Conservation (phyloP, 176 grass and related monocot genomes). For the Oryza longistaminata region DNA sequence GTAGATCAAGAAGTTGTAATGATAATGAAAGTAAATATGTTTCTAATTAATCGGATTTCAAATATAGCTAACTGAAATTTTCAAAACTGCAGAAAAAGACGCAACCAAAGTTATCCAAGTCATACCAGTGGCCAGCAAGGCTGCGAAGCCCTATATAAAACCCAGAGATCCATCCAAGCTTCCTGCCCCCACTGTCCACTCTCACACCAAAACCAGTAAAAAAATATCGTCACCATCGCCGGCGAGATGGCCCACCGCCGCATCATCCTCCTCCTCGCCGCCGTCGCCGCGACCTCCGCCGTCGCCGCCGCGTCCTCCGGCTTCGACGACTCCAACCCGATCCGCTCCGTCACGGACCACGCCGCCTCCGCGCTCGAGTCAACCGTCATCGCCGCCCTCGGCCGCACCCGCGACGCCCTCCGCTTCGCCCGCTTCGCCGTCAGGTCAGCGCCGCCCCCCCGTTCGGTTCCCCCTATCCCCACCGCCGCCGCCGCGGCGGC, state of each 20-base stretch:
- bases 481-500: not conserved
- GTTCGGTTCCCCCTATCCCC: too few species aligned
- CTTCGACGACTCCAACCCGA: conserved; percentile 66
- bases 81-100: not conserved
- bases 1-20: too few species aligned
- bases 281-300: conserved; percentile 28
- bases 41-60: too few species aligned
- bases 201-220: not conserved
- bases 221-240: conserved; percentile 4
- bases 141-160: not conserved
- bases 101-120: not conserved
- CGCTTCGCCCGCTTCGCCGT: conserved; percentile 73
- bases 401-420: conserved; percentile 65
- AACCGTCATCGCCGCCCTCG: conserved; percentile 64
- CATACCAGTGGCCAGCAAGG: not conserved
- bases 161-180: not conserved
- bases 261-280: conserved; percentile 31
- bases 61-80: not conserved
- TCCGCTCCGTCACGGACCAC: conserved; percentile 75
- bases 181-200: not conserved
- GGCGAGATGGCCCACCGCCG: conserved; percentile 52
- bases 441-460: conserved; percentile 40
- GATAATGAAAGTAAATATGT: too few species aligned
- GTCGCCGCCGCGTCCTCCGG: not conserved
- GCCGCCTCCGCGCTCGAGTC: conserved; percentile 67